Evolutionary conservation across 352 stramenopile genomes (phyloP), one percentile per base, ranked within the genome.

Genomic region (Phytopythium aichiense): DNA sequence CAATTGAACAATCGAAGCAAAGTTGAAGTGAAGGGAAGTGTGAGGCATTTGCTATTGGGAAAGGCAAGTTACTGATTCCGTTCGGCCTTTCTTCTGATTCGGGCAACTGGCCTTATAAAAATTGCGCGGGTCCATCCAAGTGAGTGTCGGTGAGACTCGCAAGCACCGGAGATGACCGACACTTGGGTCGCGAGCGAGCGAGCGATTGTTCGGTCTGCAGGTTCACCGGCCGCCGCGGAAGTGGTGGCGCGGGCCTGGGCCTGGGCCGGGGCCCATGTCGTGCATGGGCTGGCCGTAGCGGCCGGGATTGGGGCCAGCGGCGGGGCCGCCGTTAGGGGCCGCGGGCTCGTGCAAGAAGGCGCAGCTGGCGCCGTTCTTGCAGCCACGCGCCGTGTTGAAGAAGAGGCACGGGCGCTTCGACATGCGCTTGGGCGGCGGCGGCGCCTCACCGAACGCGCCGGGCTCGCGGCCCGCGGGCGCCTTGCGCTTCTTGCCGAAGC

Each of bases 281-380:
- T 30, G 64, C 35, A 76, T 74, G 20, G 60, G 43, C 42, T 60
- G 72, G 56, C 71, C 71, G 60, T 88, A 89, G 60, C 76, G 69
- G 31, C 81, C 73, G n/a, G 46, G 12, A 12, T 25, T 33, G 1
- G 18, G 18, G 7, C 42, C 42, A 9, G 0, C 20, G 20, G 8
- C 15, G 42, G 8, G 8, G 42, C 42, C 42, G 20, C 3, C 20
- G 16, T 9, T 4, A 13, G 40, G 40, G 40, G 0, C 40, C 0
- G n/a, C 11, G 60, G n/a, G 62, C 50, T 85, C 80, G 72, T 94
- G 85, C 37, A 80, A 64, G 61, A 80, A 94, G 53, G 87, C 71
- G 64, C 85, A 94, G 56, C 64, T 75, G 50, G 66, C 75, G 54
- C 85, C 85, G 58, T 92, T 80, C 49, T 90, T 89, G 71, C 85